Base-by-base conservation (phyloP, 2,329 filamentous ascomycete genomes). In the Pseudophaeomoniella oleicola region DNA sequence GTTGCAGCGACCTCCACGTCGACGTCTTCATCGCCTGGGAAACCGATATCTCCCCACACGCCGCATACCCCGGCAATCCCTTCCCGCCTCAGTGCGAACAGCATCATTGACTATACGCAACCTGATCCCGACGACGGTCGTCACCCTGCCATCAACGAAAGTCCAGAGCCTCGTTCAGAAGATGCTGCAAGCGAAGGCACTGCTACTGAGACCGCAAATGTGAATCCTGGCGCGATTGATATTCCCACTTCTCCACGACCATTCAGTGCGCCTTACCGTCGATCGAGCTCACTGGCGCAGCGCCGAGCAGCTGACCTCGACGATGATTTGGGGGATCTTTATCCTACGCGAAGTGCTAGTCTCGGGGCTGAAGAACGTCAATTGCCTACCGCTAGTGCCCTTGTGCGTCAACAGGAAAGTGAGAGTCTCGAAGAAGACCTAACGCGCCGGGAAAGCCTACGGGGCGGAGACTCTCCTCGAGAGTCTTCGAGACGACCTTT, bases 11-110 rank as follows among this genome's bases (percentile, higher is more conserved):
- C 79, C 3, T 85, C 82, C 0, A 67, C 85, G 44, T 94, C 87
- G 3, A 78, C 79, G 9, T 88, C 84, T 1, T 88, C 86, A 1
- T 94, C 87, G 6, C 87, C 87, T 1, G 84, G 81, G 39, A 94
- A 94, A 50, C 84, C 86, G 0, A 72, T 92, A 13, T 94, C 85
- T 2, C 86, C 82, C 6, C 85, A 88, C 51, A 94, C 84, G 0
- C 85, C 87, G 1, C 87, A 96, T 51, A 93, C 86, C 0, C 90
- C 90, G 3, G 86, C 87, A 9, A 85, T 96, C 17, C 88, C 88
- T 14, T 94, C 87, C 5, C 74, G 90, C n/a, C 64, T 98, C 15
- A 93, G 85, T 51, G 85, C 90, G 43, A 87, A 92, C 51, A 90
- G 83, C 36, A 84, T 90, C 41, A 76, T 77, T 31, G 80, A 84